phyloP scores from a whole-genome alignment of 140 eudicot genomes.

The Erigeron philadelphicus region DNA sequence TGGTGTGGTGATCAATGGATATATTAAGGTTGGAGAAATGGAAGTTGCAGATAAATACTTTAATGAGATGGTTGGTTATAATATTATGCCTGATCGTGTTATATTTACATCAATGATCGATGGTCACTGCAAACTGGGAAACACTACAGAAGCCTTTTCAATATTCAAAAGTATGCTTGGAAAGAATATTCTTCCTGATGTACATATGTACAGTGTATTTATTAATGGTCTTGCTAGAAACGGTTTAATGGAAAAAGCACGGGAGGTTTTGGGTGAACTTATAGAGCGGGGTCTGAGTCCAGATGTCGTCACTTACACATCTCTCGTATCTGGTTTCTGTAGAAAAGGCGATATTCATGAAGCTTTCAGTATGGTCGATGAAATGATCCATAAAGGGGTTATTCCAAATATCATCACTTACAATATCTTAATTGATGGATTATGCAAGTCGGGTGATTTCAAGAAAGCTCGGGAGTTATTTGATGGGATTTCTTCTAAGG shows the following conservation, averaged over 20 bases:
- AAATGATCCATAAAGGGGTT: constrained; percentile 59
- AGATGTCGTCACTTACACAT: constrained; percentile 64
- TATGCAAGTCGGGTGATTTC: constrained; percentile 37
- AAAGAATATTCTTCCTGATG: constrained; percentile 47
- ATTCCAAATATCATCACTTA: constrained; percentile 68
- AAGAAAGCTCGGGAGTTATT: constrained; percentile 59
- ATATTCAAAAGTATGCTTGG: constrained; percentile 51
- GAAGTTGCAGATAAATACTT: constrained; percentile 54
- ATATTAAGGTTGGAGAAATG: constrained; percentile 50
- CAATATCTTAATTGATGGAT: constrained; percentile 64
- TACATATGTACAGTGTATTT: constrained; percentile 54
- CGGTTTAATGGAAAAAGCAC: constrained; percentile 58
- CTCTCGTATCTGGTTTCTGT: constrained; percentile 68
- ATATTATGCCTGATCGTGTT: constrained; percentile 54
- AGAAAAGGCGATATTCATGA: constrained; percentile 51
- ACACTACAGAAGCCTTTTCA: constrained; percentile 47
- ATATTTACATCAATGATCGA: constrained; percentile 57
- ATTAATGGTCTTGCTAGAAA: constrained; percentile 59
- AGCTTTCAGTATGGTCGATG: constrained; percentile 49
- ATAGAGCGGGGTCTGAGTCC: constrained; percentile 48
- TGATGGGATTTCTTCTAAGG: constrained; percentile 45
- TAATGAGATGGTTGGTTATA: constrained; percentile 53
- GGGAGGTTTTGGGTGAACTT: constrained; percentile 46
- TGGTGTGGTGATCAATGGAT: constrained; percentile 60
- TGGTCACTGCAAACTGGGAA: constrained; percentile 69